Conservation (phyloP, 2,329 filamentous ascomycete species). For the Trichoderma cornu-damae region DNA sequence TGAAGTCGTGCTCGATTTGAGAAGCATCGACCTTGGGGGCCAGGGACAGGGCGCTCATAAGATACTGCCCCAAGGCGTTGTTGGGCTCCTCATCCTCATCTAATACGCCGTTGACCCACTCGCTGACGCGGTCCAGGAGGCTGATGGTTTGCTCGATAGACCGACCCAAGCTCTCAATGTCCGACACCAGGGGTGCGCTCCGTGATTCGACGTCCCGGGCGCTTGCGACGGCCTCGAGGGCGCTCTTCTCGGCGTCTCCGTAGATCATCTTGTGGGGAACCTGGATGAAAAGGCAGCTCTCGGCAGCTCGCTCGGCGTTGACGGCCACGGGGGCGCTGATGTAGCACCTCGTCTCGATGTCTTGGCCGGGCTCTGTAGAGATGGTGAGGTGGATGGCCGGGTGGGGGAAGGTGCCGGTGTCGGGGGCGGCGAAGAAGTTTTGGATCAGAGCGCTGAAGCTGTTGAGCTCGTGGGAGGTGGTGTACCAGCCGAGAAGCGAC, state of each 20-base stretch:
- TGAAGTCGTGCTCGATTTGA: slow-evolving; percentile 96
- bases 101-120: slow-evolving; percentile 88
- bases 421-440: slow-evolving; percentile 97
- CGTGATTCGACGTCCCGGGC: slow-evolving; percentile 76
- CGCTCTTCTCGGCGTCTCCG: slow-evolving; percentile 62
- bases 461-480: slow-evolving; percentile 93
- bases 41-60: slow-evolving; percentile 88
- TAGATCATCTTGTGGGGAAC: slow-evolving; percentile 94
- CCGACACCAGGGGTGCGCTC: slow-evolving; percentile 67
- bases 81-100: slow-evolving; percentile 90
- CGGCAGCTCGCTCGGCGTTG: slow-evolving; percentile 87
- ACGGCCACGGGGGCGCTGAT: slow-evolving; percentile 94
- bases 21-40: slow-evolving; percentile 89
- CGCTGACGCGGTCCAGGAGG: slow-evolving; percentile 84
- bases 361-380: slow-evolving; percentile 79
- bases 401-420: slow-evolving; percentile 94
- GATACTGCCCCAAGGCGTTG: slow-evolving; percentile 86
- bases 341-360: slow-evolving; percentile 88
- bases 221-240: slow-evolving; percentile 74
- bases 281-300: slow-evolving; percentile 95
- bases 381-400: slow-evolving; percentile 97
- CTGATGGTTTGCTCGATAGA: slow-evolving; percentile 82
- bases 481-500: slow-evolving; percentile 95
- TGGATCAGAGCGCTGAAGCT: slow-evolving; percentile 95
- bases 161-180: slow-evolving; percentile 83